Percentiles rank a stretch among this genome's conserved stretches.
Evolutionary conservation across 768 basidiomycete genomes (phyloP).

Genomic region (Mycena galericulata): DNA sequence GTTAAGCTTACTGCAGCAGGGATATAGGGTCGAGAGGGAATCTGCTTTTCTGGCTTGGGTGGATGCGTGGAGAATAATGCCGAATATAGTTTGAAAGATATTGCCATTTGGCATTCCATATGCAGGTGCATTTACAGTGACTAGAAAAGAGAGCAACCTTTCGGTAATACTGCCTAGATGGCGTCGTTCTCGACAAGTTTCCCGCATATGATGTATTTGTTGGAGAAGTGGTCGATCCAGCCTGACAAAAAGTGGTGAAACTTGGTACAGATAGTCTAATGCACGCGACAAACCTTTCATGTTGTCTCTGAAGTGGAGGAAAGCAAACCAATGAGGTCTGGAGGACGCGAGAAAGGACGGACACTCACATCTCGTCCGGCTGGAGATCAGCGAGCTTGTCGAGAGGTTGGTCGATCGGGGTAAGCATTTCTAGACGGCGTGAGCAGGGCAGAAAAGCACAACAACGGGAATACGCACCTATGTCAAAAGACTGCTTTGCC

Average conservation of each 20-base stretch:
- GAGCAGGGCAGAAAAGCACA: too few species aligned
- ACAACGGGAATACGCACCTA: constrained; percentile 59
- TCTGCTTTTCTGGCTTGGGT: too few species aligned
- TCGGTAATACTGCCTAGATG: constrained; percentile 43
- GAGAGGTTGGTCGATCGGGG: constrained; percentile 85
- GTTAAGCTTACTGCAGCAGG: not conserved
- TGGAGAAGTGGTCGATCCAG: constrained; percentile 94
- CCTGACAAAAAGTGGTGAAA: constrained; percentile 54
- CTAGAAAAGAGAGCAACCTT: too few species aligned
- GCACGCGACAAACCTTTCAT: constrained; percentile 76
- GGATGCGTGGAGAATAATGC: too few species aligned
- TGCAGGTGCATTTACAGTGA: too few species aligned
- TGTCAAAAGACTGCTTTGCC: constrained; percentile 97
- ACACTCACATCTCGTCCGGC: constrained; percentile 83
- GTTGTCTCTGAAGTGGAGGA: constrained; percentile 72
- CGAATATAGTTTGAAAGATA: too few species aligned
- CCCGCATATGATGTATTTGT: constrained; percentile 93
- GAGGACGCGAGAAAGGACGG: constrained; percentile 8
- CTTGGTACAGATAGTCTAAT: not conserved
- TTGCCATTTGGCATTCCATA: too few species aligned
- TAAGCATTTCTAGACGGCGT: constrained; percentile 81
- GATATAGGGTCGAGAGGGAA: not conserved
- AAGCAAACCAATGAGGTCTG: constrained; percentile 24
- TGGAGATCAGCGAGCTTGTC: constrained; percentile 87
- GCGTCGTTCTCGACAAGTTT: constrained; percentile 86